Conservation (phyloP, 805 yeast genomes). For the Lachancea waltii region DNA sequence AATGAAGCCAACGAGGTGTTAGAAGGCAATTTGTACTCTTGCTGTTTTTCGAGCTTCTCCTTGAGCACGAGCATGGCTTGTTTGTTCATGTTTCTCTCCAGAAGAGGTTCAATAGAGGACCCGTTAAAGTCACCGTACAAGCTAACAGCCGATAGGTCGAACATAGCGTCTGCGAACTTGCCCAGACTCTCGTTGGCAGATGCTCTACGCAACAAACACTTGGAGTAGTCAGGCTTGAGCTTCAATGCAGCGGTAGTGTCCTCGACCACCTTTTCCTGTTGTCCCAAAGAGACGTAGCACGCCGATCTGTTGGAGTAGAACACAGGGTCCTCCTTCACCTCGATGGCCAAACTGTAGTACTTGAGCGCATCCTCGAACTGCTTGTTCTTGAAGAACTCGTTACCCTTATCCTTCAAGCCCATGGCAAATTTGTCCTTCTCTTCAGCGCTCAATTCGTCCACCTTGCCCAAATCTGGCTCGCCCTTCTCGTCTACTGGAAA, state of each 20-base stretch:
- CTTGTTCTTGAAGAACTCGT: slow-evolving; percentile 64
- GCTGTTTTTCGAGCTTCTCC: slow-evolving; percentile 39
- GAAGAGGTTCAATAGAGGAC: slow-evolving; percentile 65
- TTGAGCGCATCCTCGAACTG: slow-evolving; percentile 70
- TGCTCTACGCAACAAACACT: slow-evolving; percentile 90
- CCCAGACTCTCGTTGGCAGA: slow-evolving; percentile 81
- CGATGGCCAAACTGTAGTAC: slow-evolving; percentile 72
- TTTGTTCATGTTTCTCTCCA: slow-evolving; percentile 81
- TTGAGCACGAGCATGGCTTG: slow-evolving; percentile 70
- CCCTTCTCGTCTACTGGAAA: slow-evolving; percentile 55
- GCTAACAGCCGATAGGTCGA: slow-evolving; percentile 85
- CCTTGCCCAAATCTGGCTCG: slow-evolving; percentile 47
- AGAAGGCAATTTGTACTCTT: slow-evolving; percentile 56
- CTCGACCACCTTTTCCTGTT: slow-evolving; percentile 76
- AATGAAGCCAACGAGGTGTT: slow-evolving; percentile 79
- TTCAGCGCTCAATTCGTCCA: slow-evolving; percentile 40
- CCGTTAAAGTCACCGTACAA: slow-evolving; percentile 79
- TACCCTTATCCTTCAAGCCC: slow-evolving; percentile 85
- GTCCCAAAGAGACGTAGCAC: slow-evolving; percentile 76
- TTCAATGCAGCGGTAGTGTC: slow-evolving; percentile 83
- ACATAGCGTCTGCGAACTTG: slow-evolving; percentile 75
- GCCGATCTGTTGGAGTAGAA: slow-evolving; percentile 96
- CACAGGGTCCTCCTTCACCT: slow-evolving; percentile 73
- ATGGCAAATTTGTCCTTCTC: slow-evolving; percentile 61
- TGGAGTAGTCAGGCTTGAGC: slow-evolving; percentile 82